Evolutionary conservation across 768 basidiomycete genomes (phyloP), one percentile per base, ranked within the genome.

Genomic region (Lactarius akahatsu): DNA sequence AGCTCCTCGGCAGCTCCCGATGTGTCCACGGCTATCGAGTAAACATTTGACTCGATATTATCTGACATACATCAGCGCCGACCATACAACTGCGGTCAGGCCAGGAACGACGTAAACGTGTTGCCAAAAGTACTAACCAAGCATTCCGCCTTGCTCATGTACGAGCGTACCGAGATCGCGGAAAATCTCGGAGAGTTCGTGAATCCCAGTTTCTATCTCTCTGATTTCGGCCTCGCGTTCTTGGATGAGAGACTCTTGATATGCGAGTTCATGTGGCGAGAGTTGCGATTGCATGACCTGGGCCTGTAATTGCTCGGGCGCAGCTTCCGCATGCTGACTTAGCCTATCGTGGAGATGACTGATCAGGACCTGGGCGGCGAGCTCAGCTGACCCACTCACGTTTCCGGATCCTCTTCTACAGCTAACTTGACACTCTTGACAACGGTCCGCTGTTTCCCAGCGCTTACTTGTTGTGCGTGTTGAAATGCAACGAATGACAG

Each of bases 191-290:
- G 92, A 86, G 56, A 99, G 78, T 76, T 99, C 96, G 73, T 96
- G 94, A 63, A 99, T 98, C 8, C 97, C 96, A 8, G 86, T 88
- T 77, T 99, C 97, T 60, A 99, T 99, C 74, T 98, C 95, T 59
- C 91, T 86, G 62, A 98, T 98, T 73, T 98, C 97, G 0, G 82
- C 82, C 75, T 99, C 96, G 20, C 97, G 90, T 74, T 99, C 97
- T 60, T 90, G 88, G 61, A 97, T 94, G 43, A 98, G 79, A 11
- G 93, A 92, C 74, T 99, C 96, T 76, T 98, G 97, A 75, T 96
- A 96, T 16, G 93, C 93, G 28, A 98, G 84, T 77, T 98, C 96
- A 66, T 92, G 90, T 0, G 92, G 91, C 2, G 91, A 93, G n/a
- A 94, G 78, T 66, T 90, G 88, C 7, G 79, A 79, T 73, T 92